Conservation (phyloP, 2,329 filamentous ascomycete species). For the Pestalotiopsis sp. region DNA sequence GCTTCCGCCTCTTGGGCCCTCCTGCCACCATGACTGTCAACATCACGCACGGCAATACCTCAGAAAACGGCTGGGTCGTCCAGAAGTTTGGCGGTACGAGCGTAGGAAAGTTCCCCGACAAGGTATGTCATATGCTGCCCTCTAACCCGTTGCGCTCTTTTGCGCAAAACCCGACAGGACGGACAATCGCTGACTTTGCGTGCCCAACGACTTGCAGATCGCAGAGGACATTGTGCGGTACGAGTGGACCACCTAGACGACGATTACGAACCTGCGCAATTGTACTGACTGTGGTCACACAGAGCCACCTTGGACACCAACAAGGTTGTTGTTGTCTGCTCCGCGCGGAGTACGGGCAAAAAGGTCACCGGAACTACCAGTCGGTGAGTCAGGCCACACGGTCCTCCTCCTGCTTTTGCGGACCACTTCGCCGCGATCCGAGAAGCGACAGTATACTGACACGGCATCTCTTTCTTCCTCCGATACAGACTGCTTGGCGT, state of each 20-base stretch:
- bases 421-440: background rate
- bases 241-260: constrained; percentile 25
- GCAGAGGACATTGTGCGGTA: constrained; percentile 72
- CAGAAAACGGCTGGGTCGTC: constrained; percentile 71
- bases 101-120: constrained; percentile 88
- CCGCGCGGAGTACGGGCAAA: constrained; percentile 89
- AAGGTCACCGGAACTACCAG: constrained; percentile 96
- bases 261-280: background rate
- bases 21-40: constrained; percentile 18
- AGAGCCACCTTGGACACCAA: constrained; percentile 67
- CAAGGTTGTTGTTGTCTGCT: constrained; percentile 91
- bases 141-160: background rate
- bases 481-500: constrained; percentile 58
- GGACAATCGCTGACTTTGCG: background rate
- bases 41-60: constrained; percentile 30
- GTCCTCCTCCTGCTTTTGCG: background rate
- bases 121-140: constrained; percentile 48
- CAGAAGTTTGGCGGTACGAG: constrained; percentile 97
- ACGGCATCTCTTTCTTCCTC: constrained; percentile 17
- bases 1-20: background rate
- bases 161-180: constrained; percentile 17
- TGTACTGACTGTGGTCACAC: constrained; percentile 1
- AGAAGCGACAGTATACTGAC: constrained; percentile 16
- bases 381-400: constrained; percentile 62
- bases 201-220: constrained; percentile 42